A percentile compares a stretch with the other conserved stretches of the same genome.
Evolutionary conservation across 257 asterid species (phyloP).

Genomic region (Solanum pennellii): DNA sequence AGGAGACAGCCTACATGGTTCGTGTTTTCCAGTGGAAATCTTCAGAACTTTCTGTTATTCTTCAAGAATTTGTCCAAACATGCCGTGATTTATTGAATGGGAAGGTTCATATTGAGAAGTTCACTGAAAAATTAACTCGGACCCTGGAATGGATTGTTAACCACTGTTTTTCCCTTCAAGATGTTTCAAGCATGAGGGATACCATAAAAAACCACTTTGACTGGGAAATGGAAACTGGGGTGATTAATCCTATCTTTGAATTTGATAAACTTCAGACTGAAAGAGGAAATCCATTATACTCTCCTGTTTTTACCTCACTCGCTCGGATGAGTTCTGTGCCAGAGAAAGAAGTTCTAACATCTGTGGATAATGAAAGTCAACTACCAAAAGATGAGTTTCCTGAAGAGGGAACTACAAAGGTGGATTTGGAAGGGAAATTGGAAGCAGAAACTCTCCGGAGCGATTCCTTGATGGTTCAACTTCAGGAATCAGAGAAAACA

Average conservation of each 20-base stretch:
- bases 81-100: conserved; percentile 50
- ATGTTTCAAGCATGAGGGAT: conserved; percentile 69
- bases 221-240: conserved; percentile 54
- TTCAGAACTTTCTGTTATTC: conserved; percentile 37
- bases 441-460: conserved; percentile 23
- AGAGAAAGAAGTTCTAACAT: conserved; percentile 14
- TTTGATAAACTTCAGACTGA: conserved; percentile 8
- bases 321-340: conserved; percentile 9
- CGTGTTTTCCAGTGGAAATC: conserved; percentile 73
- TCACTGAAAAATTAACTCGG: conserved; percentile 37
- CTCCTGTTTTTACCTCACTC: conserved; percentile 9
- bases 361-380: conserved; percentile 13
- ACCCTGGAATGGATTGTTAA: conserved; percentile 69
- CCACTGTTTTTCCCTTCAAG: conserved; percentile 80
- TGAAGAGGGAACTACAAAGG: conserved; percentile 12
- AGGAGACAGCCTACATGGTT: conserved; percentile 33
- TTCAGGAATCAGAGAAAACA: conserved; percentile 29
- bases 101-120: conserved; percentile 34
- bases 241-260: conserved; percentile 23
- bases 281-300: conserved; percentile 4
- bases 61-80: conserved; percentile 37
- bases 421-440: conserved; percentile 21
- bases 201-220: conserved; percentile 39
- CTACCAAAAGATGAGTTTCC: conserved; percentile 16
- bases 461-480: conserved; percentile 30